phyloP scores from a whole-genome alignment of 345 rosid species.

The Durio zibethinus region DNA sequence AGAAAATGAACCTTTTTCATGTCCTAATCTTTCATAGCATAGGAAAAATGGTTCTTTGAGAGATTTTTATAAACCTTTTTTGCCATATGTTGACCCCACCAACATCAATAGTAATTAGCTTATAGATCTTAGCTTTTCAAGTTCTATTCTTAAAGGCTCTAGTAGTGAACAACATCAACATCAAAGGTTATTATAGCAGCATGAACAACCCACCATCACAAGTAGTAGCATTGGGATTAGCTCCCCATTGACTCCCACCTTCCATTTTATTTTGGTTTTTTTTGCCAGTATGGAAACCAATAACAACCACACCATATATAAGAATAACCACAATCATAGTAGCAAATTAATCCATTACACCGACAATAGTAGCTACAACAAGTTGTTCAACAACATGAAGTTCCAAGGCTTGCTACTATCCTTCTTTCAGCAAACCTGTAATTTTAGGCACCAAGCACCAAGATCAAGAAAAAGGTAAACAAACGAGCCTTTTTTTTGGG shows the following conservation, averaged over 20 bases:
- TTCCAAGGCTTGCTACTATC: neutral
- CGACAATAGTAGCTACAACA: constrained; percentile 11
- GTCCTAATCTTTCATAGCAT: constrained; percentile 25
- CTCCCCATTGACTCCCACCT: constrained; percentile 15
- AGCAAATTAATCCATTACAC: neutral
- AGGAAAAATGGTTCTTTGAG: constrained; percentile 30
- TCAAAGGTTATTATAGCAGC: constrained; percentile 19
- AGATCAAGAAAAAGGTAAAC: constrained; percentile 57
- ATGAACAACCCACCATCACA: constrained; percentile 15
- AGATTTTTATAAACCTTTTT: constrained; percentile 57
- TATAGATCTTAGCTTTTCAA: constrained; percentile 26
- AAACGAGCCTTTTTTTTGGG: neutral
- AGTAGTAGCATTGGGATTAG: neutral
- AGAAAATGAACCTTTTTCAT: constrained; percentile 30
- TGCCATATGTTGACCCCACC: constrained; percentile 13
- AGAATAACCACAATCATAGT: constrained; percentile 21
- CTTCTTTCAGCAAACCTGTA: constrained; percentile 19
- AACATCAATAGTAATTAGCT: too few relatives aligned
- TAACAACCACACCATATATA: constrained; percentile 18
- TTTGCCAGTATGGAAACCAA: constrained; percentile 26
- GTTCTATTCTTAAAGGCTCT: constrained; percentile 20
- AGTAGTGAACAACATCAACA: constrained; percentile 20
- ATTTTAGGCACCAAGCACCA: constrained; percentile 30
- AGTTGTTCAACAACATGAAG: neutral
- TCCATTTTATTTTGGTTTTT: constrained; percentile 30